Evolutionary conservation across 306 rosid species (phyloP), one percentile per base, ranked within the genome.

Genomic region (Gillenia trifoliata): DNA sequence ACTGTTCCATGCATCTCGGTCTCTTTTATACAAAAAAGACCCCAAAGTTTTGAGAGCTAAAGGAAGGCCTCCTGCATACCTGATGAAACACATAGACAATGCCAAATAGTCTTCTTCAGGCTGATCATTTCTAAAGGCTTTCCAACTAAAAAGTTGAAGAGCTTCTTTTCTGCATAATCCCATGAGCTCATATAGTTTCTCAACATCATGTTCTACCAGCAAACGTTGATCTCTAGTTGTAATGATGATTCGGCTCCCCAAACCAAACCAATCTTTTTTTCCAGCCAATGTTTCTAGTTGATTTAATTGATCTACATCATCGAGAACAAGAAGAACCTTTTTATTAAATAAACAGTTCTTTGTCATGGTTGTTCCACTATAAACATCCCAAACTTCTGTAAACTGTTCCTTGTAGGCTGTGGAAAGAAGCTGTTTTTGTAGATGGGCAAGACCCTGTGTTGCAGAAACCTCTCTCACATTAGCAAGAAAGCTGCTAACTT

Each of bases 161-260:
- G 83, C 68, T 4, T 75, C 73, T 0, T 54, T 20, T 0, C 8
- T 3, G 41, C 31, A 3, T 4, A 78, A 23, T 26, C 26, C 11
- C 4, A 22, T 25, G 30, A 57, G 6, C 43, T 75, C 43, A 12
- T 38, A 80, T 4, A 11, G 67, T 49, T 20, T 3, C 25, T 63
- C 15, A 49, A 77, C 78, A 55, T 72, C 78, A 74, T 71, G 82
- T 17, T 64, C 28, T 16, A 0, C 2, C 28, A 86, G 28, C 33
- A 83, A 26, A 63, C 74, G 77, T 43, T 66, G 52, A 70, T 71
- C 22, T 68, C 82, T 66, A 1, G 75, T 45, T 62, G 86, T 82
- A 70, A 82, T 77, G 20, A 83, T 67, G 7, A 86, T 70, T 73
- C 83, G 78, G 34, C 85, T 81, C 12, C 87, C 85, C 40, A 77